A percentile compares a stretch with the other conserved stretches of the same genome.
These are phyloP conservation scores for Pythium aquatile DNA, from an alignment of 352 stramenopile species.

Conservation along the genomic window DNA sequence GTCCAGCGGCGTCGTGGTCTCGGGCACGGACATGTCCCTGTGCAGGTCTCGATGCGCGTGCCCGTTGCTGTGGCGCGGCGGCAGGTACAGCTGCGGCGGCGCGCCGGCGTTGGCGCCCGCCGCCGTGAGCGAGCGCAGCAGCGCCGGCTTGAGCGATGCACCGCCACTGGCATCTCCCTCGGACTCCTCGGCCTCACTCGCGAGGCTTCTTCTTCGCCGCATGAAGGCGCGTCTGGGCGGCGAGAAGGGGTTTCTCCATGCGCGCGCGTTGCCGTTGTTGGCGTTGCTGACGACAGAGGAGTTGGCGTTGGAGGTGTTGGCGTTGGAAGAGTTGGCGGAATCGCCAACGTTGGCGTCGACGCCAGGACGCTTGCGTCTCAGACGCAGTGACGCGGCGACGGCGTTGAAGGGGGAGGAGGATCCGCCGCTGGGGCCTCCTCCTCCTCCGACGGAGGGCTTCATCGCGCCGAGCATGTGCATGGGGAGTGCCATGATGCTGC, in stretches of 20 bases:
- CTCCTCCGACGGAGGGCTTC: background rate
- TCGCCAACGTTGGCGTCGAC: background rate
- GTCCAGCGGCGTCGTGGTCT: conserved; percentile 18
- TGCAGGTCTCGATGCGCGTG: background rate
- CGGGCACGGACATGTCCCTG: conserved; percentile 7
- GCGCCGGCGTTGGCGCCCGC: background rate
- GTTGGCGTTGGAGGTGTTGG: conserved; percentile 1
- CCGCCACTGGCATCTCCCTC: conserved; percentile 1
- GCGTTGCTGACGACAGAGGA: background rate
- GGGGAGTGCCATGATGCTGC: conserved; percentile 6
- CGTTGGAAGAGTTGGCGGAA: background rate
- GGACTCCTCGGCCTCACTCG: conserved; percentile 20
- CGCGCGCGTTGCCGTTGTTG: conserved; percentile 2
- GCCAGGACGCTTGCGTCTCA: conserved; percentile 16
- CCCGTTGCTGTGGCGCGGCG: background rate
- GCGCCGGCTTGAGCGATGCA: conserved; percentile 7
- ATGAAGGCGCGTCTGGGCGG: conserved; percentile 4
- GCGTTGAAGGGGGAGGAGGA: conserved; percentile 11
- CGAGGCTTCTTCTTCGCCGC: background rate
- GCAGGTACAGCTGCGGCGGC: conserved; percentile 10
- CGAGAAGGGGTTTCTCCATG: conserved; percentile 21
- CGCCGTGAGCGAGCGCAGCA: conserved; percentile 12
- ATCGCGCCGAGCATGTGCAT: conserved; percentile 17
- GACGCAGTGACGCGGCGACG: conserved; percentile 20
- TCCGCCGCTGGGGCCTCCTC: background rate